phyloP scores from a whole-genome alignment of 441 rosid species.

The Omphalea diandra region DNA sequence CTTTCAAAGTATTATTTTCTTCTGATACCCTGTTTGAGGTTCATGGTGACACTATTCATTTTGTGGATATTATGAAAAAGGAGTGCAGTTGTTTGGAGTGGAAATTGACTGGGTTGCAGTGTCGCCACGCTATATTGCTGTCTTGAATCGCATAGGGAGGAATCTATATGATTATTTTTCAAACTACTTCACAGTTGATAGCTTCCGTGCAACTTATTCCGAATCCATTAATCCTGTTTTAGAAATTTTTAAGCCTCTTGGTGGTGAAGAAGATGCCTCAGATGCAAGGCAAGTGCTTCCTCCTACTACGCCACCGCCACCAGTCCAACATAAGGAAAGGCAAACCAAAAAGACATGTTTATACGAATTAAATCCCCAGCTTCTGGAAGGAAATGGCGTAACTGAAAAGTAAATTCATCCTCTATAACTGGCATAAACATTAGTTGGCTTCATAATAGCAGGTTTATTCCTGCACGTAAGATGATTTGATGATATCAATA shows the following conservation, averaged over 20 bases:
- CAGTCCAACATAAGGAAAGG: constrained; percentile 44
- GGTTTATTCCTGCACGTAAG: not conserved
- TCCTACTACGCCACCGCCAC: constrained; percentile 44
- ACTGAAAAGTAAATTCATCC: not conserved
- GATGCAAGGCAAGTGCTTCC: constrained; percentile 56
- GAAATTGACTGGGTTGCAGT: constrained; percentile 72
- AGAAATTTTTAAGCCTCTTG: constrained; percentile 16
- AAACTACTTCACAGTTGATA: constrained; percentile 52
- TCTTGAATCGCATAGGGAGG: constrained; percentile 53
- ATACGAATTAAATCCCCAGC: not conserved
- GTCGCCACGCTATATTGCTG: constrained; percentile 87
- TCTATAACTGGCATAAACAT: not conserved
- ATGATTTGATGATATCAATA: no score
- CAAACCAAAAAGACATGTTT: constrained; percentile 41
- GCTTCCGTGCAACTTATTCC: constrained; percentile 54
- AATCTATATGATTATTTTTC: constrained; percentile 69
- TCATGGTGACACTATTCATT: constrained; percentile 64
- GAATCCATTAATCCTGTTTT: constrained; percentile 48
- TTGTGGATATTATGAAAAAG: constrained; percentile 62
- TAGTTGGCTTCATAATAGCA: not conserved
- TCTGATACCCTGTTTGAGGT: constrained; percentile 86
- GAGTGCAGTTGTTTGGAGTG: constrained; percentile 76
- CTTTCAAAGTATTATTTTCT: constrained; percentile 64
- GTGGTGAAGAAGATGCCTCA: constrained; percentile 32
- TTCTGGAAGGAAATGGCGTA: not conserved